phyloP scores from a whole-genome alignment of 2,329 filamentous ascomycete species.

The Beauveria bassiana region DNA sequence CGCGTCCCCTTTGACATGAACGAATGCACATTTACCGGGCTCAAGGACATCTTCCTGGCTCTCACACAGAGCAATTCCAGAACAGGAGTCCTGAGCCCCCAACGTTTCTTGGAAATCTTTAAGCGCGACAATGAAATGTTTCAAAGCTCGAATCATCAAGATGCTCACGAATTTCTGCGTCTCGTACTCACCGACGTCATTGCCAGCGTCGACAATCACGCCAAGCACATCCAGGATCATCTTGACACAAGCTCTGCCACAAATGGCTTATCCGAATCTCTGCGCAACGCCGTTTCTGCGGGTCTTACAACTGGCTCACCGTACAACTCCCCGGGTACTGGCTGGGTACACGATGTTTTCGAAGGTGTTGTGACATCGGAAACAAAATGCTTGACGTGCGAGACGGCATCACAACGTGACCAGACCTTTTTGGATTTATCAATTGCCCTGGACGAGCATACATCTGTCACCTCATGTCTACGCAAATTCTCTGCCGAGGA shows the following conservation, averaged over 20 bases:
- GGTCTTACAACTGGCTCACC: conserved; percentile 31
- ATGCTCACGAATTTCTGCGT: conserved; percentile 95
- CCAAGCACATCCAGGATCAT: conserved; percentile 53
- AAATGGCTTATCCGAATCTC: conserved; percentile 42
- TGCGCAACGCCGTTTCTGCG: conserved; percentile 31
- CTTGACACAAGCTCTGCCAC: conserved; percentile 30
- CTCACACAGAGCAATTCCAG: conserved; percentile 73
- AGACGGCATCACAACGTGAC: conserved; percentile 89
- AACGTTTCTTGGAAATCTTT: conserved; percentile 88
- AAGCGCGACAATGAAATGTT: conserved; percentile 97
- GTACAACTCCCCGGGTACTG: conserved; percentile 54
- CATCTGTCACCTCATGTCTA: conserved; percentile 90
- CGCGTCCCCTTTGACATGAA: conserved; percentile 79
- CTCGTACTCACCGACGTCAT: conserved; percentile 94
- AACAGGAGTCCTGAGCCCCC: conserved; percentile 84
- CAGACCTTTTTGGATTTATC: conserved; percentile 94
- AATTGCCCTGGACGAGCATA: conserved; percentile 90
- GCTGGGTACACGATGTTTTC: conserved; percentile 97
- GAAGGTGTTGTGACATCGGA: conserved; percentile 92
- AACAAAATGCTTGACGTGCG: conserved; percentile 92
- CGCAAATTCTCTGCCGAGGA: conserved; percentile 96
- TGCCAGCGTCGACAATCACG: conserved; percentile 83
- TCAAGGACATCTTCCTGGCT: conserved; percentile 94
- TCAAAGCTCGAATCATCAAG: conserved; percentile 92
- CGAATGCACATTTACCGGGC: conserved; percentile 85